A percentile compares a stretch with the other conserved stretches of the same genome.
These are phyloP conservation scores for Oryza meridionalis DNA, from an alignment of 176 grass and related monocot species.

Conservation along the genomic window DNA sequence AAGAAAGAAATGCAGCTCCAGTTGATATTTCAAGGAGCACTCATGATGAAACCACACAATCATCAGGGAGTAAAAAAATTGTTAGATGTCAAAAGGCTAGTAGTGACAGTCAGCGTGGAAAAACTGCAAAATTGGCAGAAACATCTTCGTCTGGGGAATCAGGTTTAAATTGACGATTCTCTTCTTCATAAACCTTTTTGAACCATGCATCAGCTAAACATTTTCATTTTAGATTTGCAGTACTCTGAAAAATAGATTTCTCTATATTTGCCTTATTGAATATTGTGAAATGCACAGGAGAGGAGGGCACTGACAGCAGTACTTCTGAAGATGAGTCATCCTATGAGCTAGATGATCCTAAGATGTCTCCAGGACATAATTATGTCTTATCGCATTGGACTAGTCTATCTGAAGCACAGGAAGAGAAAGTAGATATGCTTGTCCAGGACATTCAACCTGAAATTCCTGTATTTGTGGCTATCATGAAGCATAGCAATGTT, in stretches of 20 bases:
- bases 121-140: neutral
- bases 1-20: slow-evolving; percentile 18
- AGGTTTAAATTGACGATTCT: slow-evolving; percentile 10
- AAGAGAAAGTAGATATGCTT: slow-evolving; percentile 22
- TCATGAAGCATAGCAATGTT: slow-evolving; percentile 34
- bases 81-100: neutral
- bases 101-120: slow-evolving; percentile 12
- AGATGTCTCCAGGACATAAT: too few species aligned
- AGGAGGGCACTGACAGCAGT: neutral
- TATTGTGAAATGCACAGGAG: neutral
- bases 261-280: neutral
- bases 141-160: slow-evolving; percentile 7
- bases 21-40: neutral
- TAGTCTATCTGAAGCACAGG: neutral
- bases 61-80: neutral
- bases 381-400: neutral
- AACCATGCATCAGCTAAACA: neutral
- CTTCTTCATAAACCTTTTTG: neutral
- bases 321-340: neutral
- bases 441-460: slow-evolving; percentile 24
- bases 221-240: neutral
- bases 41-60: neutral
- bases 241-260: neutral
- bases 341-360: neutral
- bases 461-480: slow-evolving; percentile 24